Evolutionary conservation across 768 basidiomycete genomes (phyloP).

Genomic region (Collybiopsis confluens): DNA sequence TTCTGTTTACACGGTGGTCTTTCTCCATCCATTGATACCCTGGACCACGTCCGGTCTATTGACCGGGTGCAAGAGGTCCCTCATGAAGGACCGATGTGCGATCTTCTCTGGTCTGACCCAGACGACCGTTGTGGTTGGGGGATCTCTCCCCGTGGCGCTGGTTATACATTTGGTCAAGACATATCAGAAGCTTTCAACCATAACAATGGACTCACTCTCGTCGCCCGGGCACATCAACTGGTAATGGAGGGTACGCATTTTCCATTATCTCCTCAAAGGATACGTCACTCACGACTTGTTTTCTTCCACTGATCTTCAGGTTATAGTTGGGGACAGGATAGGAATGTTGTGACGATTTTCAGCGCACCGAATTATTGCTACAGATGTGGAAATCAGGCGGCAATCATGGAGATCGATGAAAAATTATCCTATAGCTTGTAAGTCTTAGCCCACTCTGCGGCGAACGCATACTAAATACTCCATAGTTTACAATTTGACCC

Average conservation of each 20-base stretch:
- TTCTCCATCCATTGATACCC: conserved; percentile 98
- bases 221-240: conserved; percentile 90
- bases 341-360: conserved; percentile 99
- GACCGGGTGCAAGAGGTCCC: conserved; percentile 99
- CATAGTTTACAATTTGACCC: conserved; percentile 98
- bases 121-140: conserved; percentile 99
- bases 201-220: conserved; percentile 95
- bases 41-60: conserved; percentile 98
- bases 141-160: conserved; percentile 96
- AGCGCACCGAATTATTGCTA: conserved; percentile 99
- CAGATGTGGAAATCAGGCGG: conserved; percentile 98
- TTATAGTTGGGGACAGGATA: conserved; percentile 98
- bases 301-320: conserved; percentile 35
- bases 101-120: conserved; percentile 98
- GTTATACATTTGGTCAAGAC: conserved; percentile 99
- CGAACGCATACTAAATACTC: not conserved
- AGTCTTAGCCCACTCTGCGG: conserved; percentile 25
- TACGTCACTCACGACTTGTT: not conserved
- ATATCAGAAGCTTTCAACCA: conserved; percentile 99
- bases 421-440: conserved; percentile 93
- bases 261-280: not conserved
- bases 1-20: conserved; percentile 98
- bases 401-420: conserved; percentile 99
- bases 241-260: conserved; percentile 89
- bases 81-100: conserved; percentile 99